Percentiles rank a stretch among this genome's conserved stretches.
Conservation (phyloP, 768 basidiomycete genomes). For the Udeniomyces megalosporus region DNA sequence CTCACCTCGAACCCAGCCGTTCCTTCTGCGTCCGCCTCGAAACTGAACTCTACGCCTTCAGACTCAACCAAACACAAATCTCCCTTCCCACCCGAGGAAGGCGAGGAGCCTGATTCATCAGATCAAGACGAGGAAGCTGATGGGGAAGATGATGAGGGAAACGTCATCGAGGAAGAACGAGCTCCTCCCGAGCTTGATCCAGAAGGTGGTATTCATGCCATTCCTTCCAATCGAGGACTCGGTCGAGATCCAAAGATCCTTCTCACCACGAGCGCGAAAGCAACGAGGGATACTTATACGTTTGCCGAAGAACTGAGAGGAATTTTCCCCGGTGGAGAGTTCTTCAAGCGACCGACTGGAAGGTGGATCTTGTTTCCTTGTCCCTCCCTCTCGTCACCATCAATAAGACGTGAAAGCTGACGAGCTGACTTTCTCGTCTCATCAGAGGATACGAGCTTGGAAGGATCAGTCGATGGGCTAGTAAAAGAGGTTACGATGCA, state of each 20-base stretch:
- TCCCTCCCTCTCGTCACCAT: too few relatives aligned
- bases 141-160: constrained; percentile 12
- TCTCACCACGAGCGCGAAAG: constrained; percentile 76
- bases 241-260: constrained; percentile 41
- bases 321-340: constrained; percentile 82
- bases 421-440: too few relatives aligned
- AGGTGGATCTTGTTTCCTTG: constrained; percentile 21
- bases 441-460: constrained; percentile 69
- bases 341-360: constrained; percentile 68
- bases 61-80: not conserved
- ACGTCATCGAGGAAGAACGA: not conserved
- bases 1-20: constrained; percentile 29
- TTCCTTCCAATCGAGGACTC: not conserved
- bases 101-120: not conserved
- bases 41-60: not conserved
- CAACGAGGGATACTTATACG: constrained; percentile 73
- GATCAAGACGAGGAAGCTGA: constrained; percentile 10
- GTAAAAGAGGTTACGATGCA: constrained; percentile 71
- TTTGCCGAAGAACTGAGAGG: constrained; percentile 84
- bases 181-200: not conserved
- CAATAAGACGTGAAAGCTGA: too few relatives aligned
- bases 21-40: not conserved
- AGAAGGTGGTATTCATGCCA: constrained; percentile 15
- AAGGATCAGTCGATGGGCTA: constrained; percentile 81
- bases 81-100: not conserved